A percentile compares a stretch with the other conserved stretches of the same genome.
phyloP scores from a whole-genome alignment of 768 basidiomycete genomes.

The Erythrobasidium yunnanense region DNA sequence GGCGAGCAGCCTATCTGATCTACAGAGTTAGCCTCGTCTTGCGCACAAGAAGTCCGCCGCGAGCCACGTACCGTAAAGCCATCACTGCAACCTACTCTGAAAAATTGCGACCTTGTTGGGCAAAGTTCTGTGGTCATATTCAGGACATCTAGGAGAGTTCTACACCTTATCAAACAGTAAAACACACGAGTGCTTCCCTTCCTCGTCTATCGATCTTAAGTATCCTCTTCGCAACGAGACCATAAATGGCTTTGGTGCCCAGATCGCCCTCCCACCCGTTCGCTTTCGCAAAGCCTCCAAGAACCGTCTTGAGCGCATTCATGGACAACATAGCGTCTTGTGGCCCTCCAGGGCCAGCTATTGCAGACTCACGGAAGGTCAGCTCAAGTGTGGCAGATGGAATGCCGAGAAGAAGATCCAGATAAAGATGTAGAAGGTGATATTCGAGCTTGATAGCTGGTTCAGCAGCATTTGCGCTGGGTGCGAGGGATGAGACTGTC shows the following conservation, averaged over 20 bases:
- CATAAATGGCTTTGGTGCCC: slow-evolving; percentile 26
- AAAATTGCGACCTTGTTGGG: too few species aligned
- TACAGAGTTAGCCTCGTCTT: too few species aligned
- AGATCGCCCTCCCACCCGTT: slow-evolving; percentile 13
- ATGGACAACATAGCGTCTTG: background rate
- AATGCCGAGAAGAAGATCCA: background rate
- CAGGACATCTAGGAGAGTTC: too few species aligned
- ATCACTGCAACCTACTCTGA: too few species aligned
- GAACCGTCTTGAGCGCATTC: slow-evolving; percentile 7
- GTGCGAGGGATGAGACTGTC: too few species aligned
- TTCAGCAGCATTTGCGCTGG: background rate
- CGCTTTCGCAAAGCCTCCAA: slow-evolving; percentile 2
- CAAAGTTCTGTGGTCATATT: too few species aligned
- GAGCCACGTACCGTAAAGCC: too few species aligned
- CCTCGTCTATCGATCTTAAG: slow-evolving; percentile 21
- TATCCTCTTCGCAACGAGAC: slow-evolving; percentile 22
- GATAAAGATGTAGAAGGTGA: slow-evolving; percentile 6
- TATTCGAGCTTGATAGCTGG: slow-evolving; percentile 1
- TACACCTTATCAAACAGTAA: background rate
- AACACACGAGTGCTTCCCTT: slow-evolving; percentile 13
- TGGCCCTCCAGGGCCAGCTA: background rate
- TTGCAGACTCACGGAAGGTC: background rate
- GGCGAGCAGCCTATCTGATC: too few species aligned
- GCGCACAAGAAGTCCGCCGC: too few species aligned
- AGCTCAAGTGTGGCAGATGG: background rate